Percentiles rank a stretch among this genome's conserved stretches.
Conservation (phyloP, 2,329 filamentous ascomycete genomes). For the Aspergillus fumigatiaffinis region DNA sequence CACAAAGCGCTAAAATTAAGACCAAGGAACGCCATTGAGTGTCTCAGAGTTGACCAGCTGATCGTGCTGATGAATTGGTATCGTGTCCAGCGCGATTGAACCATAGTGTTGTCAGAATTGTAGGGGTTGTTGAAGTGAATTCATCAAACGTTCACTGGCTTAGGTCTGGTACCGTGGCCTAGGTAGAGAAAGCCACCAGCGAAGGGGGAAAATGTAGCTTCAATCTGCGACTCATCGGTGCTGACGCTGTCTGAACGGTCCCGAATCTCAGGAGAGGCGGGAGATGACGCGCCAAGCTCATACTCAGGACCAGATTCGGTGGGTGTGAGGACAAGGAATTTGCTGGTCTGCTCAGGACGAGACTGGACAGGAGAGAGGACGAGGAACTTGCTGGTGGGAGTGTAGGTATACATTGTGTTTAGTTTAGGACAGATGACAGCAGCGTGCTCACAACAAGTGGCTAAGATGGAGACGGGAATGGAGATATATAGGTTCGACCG, state of each 20-base stretch:
- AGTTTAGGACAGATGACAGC: not conserved
- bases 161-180: constrained; percentile 17
- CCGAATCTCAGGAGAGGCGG: constrained; percentile 8
- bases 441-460: constrained; percentile 1
- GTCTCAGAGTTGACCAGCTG: not conserved
- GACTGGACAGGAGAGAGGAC: constrained; percentile 21
- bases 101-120: not conserved
- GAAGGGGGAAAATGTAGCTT: constrained; percentile 8
- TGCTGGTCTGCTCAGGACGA: not conserved
- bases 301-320: constrained; percentile 26
- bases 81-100: constrained; percentile 20
- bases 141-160: not conserved
- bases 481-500: not conserved
- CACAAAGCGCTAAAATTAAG: not conserved
- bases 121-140: not conserved
- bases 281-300: constrained; percentile 16
- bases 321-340: constrained; percentile 19
- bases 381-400: constrained; percentile 29
- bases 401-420: constrained; percentile 28
- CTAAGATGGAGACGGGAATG: constrained; percentile 1
- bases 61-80: constrained; percentile 2
- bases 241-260: constrained; percentile 25
- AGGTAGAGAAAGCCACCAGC: constrained; percentile 27
- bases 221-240: constrained; percentile 3
- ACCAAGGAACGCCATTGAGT: constrained; percentile 3